phyloP scores from a whole-genome alignment of 1,284 basidiomycete species.

The Fomitiporia mediterranea region DNA sequence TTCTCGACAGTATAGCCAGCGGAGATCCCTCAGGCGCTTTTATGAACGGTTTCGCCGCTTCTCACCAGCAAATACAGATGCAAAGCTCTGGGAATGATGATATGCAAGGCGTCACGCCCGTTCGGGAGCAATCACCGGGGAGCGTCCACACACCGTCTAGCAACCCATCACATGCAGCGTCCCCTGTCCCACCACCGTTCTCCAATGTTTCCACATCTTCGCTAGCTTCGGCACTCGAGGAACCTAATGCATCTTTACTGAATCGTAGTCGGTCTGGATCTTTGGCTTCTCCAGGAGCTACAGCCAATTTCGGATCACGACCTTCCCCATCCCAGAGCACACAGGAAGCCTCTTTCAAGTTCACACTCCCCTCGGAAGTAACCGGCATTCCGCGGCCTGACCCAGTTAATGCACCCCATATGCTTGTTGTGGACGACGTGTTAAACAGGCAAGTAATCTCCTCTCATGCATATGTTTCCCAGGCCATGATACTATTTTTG shows the following conservation, averaged over 20 bases:
- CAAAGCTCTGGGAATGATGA: constrained; percentile 14
- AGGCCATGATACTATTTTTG: background rate
- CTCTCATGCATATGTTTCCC: constrained; percentile 18
- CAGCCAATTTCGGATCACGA: constrained; percentile 30
- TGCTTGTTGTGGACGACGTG: constrained; percentile 36
- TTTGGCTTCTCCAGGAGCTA: constrained; percentile 31
- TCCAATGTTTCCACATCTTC: constrained; percentile 34
- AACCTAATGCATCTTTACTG: constrained; percentile 23
- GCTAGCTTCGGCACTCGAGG: constrained; percentile 42
- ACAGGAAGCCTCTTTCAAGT: constrained; percentile 27
- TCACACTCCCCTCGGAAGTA: constrained; percentile 28
- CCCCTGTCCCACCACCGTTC: constrained; percentile 18
- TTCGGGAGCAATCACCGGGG: constrained; percentile 16
- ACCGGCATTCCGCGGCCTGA: constrained; percentile 23
- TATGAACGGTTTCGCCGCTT: background rate
- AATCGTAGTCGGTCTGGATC: constrained; percentile 35
- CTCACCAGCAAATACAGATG: constrained; percentile 13
- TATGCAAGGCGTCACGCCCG: constrained; percentile 19
- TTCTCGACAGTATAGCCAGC: constrained; percentile 8
- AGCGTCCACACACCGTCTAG: constrained; percentile 16
- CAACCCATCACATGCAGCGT: constrained; percentile 20
- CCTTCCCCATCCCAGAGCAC: constrained; percentile 30
- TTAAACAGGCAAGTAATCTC: constrained; percentile 34
- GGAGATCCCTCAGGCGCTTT: background rate
- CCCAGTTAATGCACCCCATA: constrained; percentile 30